phyloP scores from a whole-genome alignment of 2,329 filamentous ascomycete species.

The Trichoderma sp. region DNA sequence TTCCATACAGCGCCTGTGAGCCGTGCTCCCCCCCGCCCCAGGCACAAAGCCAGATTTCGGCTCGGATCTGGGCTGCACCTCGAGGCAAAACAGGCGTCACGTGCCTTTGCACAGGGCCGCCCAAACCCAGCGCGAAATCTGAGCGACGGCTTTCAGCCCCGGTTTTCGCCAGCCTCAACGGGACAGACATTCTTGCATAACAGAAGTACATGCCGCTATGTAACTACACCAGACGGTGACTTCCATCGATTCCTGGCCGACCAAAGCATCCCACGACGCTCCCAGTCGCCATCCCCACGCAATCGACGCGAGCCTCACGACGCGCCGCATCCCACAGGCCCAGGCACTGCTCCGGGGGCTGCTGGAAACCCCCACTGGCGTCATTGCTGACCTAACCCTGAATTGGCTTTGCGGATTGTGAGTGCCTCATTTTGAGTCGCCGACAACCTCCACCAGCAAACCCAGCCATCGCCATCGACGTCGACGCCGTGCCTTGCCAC shows the following conservation, averaged over 20 bases:
- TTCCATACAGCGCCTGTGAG: not conserved
- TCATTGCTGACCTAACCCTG: constrained; percentile 41
- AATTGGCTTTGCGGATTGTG: constrained; percentile 32
- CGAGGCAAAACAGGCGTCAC: constrained; percentile 12
- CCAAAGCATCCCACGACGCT: constrained; percentile 9
- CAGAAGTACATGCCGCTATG: constrained; percentile 34
- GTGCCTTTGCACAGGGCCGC: constrained; percentile 9
- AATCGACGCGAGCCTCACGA: constrained; percentile 13
- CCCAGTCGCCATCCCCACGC: constrained; percentile 10
- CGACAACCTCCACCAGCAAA: constrained; percentile 20
- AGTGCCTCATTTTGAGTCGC: constrained; percentile 38
- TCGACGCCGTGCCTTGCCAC: constrained; percentile 18
- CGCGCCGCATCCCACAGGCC: not conserved
- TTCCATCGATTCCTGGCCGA: constrained; percentile 26
- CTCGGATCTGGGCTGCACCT: not conserved
- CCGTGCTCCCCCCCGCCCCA: not conserved
- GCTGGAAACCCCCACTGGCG: constrained; percentile 30
- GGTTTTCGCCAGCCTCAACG: constrained; percentile 25
- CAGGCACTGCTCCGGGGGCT: constrained; percentile 8
- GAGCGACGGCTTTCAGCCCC: constrained; percentile 16
- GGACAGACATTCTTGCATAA: constrained; percentile 27
- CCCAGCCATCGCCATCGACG: constrained; percentile 14
- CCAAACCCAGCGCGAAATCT: constrained; percentile 18
- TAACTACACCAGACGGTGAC: constrained; percentile 35
- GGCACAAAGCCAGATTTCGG: not conserved